Evolutionary conservation across 192 early-diverging fungal genomes (phyloP).

Genomic region (Mortierella antarctica): DNA sequence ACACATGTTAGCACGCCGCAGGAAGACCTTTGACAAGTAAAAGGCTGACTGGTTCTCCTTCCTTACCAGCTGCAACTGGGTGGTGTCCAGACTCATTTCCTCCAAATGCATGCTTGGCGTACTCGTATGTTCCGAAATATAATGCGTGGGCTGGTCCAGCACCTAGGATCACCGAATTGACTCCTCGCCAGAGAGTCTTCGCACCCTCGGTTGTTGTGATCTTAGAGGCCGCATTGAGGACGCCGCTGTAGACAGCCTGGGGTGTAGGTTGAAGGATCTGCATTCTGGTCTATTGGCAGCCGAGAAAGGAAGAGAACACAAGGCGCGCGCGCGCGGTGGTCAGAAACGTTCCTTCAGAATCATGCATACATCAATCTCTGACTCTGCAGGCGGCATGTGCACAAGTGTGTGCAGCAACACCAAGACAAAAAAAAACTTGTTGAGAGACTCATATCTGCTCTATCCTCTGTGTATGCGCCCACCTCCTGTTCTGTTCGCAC

Average conservation of each 20-base stretch:
- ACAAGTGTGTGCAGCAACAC: too few relatives aligned
- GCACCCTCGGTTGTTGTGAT: conserved; percentile 83
- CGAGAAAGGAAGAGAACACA: background rate
- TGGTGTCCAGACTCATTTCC: conserved; percentile 65
- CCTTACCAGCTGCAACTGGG: conserved; percentile 67
- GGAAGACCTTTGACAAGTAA: background rate
- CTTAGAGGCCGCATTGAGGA: conserved; percentile 73
- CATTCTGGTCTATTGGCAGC: conserved; percentile 83
- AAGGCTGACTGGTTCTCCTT: background rate
- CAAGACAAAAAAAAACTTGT: too few relatives aligned
- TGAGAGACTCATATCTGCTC: too few relatives aligned
- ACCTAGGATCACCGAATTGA: conserved; percentile 91
- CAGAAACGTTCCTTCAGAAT: background rate
- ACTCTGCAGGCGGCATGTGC: too few relatives aligned
- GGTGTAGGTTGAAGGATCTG: conserved; percentile 82
- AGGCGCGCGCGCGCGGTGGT: background rate
- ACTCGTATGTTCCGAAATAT: conserved; percentile 95
- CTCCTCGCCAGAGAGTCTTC: conserved; percentile 90
- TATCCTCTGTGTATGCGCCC: too few relatives aligned
- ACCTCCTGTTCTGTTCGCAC: too few relatives aligned
- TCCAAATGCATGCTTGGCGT: conserved; percentile 83
- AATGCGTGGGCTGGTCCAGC: conserved; percentile 97
- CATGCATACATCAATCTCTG: background rate
- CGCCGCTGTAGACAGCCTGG: conserved; percentile 75
- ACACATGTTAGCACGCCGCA: conserved; percentile 25